Percentiles rank a stretch among this genome's conserved stretches.
phyloP scores from a whole-genome alignment of 2,329 filamentous ascomycete species.

The Colletotrichum chrysophilum region DNA sequence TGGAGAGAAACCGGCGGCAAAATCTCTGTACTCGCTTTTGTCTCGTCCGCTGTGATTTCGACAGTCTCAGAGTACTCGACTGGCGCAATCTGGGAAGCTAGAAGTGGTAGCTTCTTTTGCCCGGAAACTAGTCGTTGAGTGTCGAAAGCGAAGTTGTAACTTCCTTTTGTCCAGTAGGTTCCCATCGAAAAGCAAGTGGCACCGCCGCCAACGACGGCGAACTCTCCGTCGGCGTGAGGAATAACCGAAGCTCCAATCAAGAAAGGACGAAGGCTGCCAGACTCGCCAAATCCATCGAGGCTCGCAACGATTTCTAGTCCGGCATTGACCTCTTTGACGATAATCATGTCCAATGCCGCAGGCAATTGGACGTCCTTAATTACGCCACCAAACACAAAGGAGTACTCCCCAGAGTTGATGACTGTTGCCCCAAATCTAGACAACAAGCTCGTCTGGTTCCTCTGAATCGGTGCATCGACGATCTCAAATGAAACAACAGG shows the following conservation, averaged over 20 bases:
- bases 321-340: constrained; percentile 29
- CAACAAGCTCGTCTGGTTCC: constrained; percentile 15
- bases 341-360: constrained; percentile 56
- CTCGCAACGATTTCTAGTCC: constrained; percentile 33
- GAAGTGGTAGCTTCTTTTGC: neutral
- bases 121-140: neutral
- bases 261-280: constrained; percentile 57
- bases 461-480: neutral
- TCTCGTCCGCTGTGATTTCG: constrained; percentile 2
- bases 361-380: constrained; percentile 44
- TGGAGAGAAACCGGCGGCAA: neutral
- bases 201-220: constrained; percentile 78
- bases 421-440: constrained; percentile 49
- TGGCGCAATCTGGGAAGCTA: neutral
- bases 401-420: constrained; percentile 29
- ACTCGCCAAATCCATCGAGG: constrained; percentile 42
- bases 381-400: constrained; percentile 50
- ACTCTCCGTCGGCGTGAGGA: constrained; percentile 46
- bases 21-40: constrained; percentile 20
- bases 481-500: neutral
- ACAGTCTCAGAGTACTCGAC: neutral
- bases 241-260: constrained; percentile 72
- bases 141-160: constrained; percentile 45
- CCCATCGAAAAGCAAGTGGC: constrained; percentile 93
- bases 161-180: constrained; percentile 77